A percentile compares a stretch with the other conserved stretches of the same genome.
Evolutionary conservation across 352 stramenopile genomes (phyloP).

Genomic region (Thraustotheca clavata): DNA sequence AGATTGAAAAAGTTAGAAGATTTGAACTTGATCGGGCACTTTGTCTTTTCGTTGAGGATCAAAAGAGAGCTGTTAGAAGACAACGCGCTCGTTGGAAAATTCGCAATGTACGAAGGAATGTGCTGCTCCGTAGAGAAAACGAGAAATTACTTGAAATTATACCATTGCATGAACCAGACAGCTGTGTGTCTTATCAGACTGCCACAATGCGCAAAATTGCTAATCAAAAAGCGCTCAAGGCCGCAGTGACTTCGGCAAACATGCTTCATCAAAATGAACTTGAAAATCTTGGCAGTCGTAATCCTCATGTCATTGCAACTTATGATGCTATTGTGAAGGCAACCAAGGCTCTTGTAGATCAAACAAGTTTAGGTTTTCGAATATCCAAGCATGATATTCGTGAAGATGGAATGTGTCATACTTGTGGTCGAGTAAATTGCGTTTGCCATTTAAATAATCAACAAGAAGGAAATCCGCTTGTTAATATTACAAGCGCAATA

Average conservation of each 20-base stretch:
- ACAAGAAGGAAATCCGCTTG: background rate
- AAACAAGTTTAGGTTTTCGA: slow-evolving; percentile 50
- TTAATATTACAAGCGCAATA: too few species aligned
- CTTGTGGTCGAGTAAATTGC: slow-evolving; percentile 4
- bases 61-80: slow-evolving; percentile 29
- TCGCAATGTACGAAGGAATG: slow-evolving; percentile 42
- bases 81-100: slow-evolving; percentile 61
- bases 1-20: slow-evolving; percentile 49
- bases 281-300: background rate
- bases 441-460: slow-evolving; percentile 1
- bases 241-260: slow-evolving; percentile 30
- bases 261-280: slow-evolving; percentile 31
- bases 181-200: slow-evolving; percentile 44
- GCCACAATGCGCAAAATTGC: slow-evolving; percentile 36
- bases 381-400: slow-evolving; percentile 49
- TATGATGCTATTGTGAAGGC: slow-evolving; percentile 43
- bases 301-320: slow-evolving; percentile 28
- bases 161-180: slow-evolving; percentile 36
- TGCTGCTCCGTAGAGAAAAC: slow-evolving; percentile 34
- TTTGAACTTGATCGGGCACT: slow-evolving; percentile 42
- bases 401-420: slow-evolving; percentile 25
- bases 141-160: slow-evolving; percentile 23
- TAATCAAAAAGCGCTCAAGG: slow-evolving; percentile 35
- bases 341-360: slow-evolving; percentile 43
- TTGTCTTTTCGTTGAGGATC: slow-evolving; percentile 35